Percentiles rank a stretch among this genome's conserved stretches.
These are phyloP conservation scores for Cyberlindnera veronae DNA, from an alignment of 805 yeast species.

Conservation along the genomic window DNA sequence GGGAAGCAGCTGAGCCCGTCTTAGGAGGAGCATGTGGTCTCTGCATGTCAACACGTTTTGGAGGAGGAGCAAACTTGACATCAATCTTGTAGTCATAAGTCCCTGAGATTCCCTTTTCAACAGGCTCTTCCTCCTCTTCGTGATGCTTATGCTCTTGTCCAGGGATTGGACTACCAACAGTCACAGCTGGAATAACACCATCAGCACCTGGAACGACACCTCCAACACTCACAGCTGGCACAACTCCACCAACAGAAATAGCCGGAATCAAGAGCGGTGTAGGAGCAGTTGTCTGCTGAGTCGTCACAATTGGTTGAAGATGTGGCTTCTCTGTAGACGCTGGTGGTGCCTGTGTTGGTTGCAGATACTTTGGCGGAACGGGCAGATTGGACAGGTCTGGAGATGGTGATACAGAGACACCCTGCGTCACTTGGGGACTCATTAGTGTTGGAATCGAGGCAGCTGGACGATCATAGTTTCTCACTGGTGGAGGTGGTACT, in stretches of 20 bases:
- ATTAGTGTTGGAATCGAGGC: conserved; percentile 3
- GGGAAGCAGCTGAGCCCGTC: background rate
- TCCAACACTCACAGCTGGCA: background rate
- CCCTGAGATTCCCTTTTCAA: conserved; percentile 32
- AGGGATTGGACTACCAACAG: conserved; percentile 2
- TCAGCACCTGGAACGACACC: no score
- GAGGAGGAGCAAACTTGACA: conserved; percentile 33
- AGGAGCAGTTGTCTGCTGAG: background rate
- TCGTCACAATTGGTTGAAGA: background rate
- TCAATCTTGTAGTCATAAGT: conserved; percentile 32
- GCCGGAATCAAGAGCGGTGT: background rate
- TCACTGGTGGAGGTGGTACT: conserved; percentile 14
- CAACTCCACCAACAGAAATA: conserved; percentile 1
- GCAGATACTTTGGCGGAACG: conserved; percentile 16
- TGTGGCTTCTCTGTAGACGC: background rate
- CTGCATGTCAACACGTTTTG: conserved; percentile 23
- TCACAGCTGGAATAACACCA: conserved; percentile 1
- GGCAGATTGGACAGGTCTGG: conserved; percentile 23
- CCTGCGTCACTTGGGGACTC: background rate
- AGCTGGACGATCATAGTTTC: conserved; percentile 12
- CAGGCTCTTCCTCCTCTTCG: conserved; percentile 14
- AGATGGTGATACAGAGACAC: conserved; percentile 14
- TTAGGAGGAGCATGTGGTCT: background rate
- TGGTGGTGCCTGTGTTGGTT: background rate
- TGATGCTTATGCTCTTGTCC: background rate